Evolutionary conservation across 2,329 filamentous ascomycete genomes (phyloP), one percentile per base, ranked within the genome.

Genomic region (Diaporthe sp.): DNA sequence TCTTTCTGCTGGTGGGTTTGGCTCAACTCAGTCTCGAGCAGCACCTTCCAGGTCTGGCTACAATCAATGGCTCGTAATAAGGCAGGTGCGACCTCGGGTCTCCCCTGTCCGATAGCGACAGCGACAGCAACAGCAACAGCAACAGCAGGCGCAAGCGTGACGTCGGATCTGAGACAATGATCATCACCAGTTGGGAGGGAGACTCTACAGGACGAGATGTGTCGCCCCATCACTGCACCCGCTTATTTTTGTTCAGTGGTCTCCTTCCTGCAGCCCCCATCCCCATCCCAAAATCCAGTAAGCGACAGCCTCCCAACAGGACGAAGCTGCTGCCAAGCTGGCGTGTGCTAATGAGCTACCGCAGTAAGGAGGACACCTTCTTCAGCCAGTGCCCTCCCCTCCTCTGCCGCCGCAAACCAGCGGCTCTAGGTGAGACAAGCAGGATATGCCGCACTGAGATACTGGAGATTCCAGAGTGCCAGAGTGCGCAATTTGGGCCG

Each of bases 81-180:
- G 57, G 34, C 34, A 15, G 17, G 42, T 25, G 60, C 60, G 60
- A 65, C 25, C 60, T 47, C 39, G 7, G n/a, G 47, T 31, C 25
- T 60, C 28, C 20, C 17, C 20, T 25, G 39, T 2, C 9, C 57
- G 34, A 42, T 15, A 44, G n/a, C 60, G 28, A 44, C 37, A 28
- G 39, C 37, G 37, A 61, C 31, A 20, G 31, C 15, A 2, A 34
- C 25, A 37, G 34, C 57, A 20, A 31, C 25, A 42, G 31, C 25
- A 49, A 67, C 44, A 37, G 63, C 44, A 53, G n/a, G 20, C 22
- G 65, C 65, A 53, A 20, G 31, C 25, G 60, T 68, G 65, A 51
- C 47, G 65, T 68, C 65, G 47, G n/a, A 68, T 53, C 65, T 39
- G 47, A 68, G 65, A 68, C 65, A 53, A 39, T 7, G 28, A 39